Base-by-base conservation (phyloP, 2,329 filamentous ascomycete genomes). In the Fusarium temperatum region DNA sequence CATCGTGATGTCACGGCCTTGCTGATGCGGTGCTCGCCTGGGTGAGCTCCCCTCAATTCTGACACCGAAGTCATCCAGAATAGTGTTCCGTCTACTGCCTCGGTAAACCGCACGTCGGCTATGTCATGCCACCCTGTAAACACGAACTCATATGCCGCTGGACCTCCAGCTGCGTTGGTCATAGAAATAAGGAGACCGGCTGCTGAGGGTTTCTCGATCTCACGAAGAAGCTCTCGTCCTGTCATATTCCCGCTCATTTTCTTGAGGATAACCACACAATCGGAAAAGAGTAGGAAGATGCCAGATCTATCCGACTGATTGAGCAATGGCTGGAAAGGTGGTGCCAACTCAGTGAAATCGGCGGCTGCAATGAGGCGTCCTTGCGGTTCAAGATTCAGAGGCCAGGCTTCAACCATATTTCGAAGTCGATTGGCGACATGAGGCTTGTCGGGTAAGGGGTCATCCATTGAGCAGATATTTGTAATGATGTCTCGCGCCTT, bases 381-480 rank as follows among this genome's bases (percentile, higher is more conserved):
- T 63, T 90, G 87, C 2, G 93, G 92, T 75, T 92, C 89, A 30
- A 95, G 88, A 56, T 91, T 88, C 28, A 84, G 79, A 3, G 94
- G 94, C 94, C 94, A 97, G 51, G 88, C 89, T 77, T 94, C 90
- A 47, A 97, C 89, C 81, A 96, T 89, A 73, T 92, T 92, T 72
- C 92, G 91, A 54, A 98, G 85, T 47, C 93, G 91, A 75, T 91
- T 92, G 39, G 92, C 89, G 50, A 94, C 87, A 75, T 94, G 93
- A 15, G 91, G 91, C 75, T 94, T 93, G 78, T 94, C 92, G 7
- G 86, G 89, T 77, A 82, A 86, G 78, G 78, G 93, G 80, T 84
- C 93, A 77, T 98, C 96, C 84, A 98, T 92, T 22, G 96, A 97
- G 82, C 96, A 99, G 48, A 99, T 99, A 61, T 97, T 96, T 26